Evolutionary conservation across 768 basidiomycete genomes (phyloP), one percentile per base, ranked within the genome.

Genomic region (Glaciozyma martinii): DNA sequence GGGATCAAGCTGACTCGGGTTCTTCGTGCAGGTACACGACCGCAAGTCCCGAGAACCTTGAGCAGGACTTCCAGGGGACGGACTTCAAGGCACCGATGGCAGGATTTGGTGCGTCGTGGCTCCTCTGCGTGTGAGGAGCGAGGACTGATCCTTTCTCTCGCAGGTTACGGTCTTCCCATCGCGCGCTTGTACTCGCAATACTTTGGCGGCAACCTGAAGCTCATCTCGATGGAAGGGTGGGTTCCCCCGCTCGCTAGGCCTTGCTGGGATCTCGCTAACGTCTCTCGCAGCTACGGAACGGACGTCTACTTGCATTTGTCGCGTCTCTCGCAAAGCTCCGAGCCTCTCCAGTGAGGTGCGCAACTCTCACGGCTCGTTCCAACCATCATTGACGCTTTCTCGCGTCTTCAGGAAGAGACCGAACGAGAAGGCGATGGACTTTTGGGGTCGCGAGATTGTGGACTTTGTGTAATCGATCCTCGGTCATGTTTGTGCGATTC

Each of bases 21-120:
- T 88, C 79, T 79, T 60, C 57, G 54, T 3, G 23, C 55, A 72
- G 69, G 71, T 76, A 75, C 68, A 75, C 75, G 12, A 76, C 75
- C 3, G 74, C 74, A 18, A 66, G 66, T 29, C 68, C 72, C 19
- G 72, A 73, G 49, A 63, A 61, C 42, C 58, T 74, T 19, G 72
- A 73, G 43, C 66, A 76, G 72, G 59, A 79, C 74, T 70, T 76
- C 76, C 65, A 77, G 74, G 64, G 78, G 71, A 86, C 84, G 61
- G 92, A 98, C 76, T 97, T 98, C 77, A 87, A 90, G 75, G 94
- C 94, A 3, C 94, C 94, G 0, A 93, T 98, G 91, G 94, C 94
- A 44, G 94, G 95, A 1, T 95, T 78, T 65, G 78, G 78, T 63
- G 19, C 6, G 29, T n/a, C 4, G 5, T 40, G 13, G 12, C 10